Conservation (phyloP, 306 rosid genomes). For the Pterocarpus macrocarpus region DNA sequence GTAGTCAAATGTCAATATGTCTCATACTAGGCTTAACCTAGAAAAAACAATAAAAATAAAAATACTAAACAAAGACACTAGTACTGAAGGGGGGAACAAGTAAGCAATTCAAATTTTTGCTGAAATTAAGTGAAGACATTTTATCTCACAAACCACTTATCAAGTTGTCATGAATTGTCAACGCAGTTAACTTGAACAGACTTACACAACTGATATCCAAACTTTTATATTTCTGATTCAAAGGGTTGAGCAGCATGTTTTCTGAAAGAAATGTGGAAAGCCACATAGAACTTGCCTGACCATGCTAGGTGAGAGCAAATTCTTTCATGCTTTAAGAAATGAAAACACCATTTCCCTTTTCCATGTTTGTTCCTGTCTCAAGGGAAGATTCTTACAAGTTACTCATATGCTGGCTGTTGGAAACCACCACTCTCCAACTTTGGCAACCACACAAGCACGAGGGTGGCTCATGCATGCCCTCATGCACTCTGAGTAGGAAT, state of each 20-base stretch:
- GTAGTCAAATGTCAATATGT: conserved; percentile 45
- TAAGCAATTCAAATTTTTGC: neutral
- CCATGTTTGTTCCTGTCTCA: neutral
- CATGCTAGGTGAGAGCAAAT: neutral
- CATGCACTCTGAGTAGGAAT: conserved; percentile 19
- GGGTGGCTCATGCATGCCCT: conserved; percentile 3
- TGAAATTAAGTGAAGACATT: neutral
- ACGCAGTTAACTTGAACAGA: neutral
- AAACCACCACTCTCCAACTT: neutral
- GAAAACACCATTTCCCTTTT: neutral
- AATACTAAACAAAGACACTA: accelerated
- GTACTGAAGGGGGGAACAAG: neutral
- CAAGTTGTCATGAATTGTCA: conserved; percentile 17
- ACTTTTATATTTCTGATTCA: neutral
- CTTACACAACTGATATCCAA: neutral
- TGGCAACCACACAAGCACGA: conserved; percentile 5
- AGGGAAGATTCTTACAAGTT: conserved; percentile 20
- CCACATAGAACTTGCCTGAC: neutral
- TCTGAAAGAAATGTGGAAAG: neutral
- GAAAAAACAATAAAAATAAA: neutral
- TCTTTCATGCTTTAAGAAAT: neutral
- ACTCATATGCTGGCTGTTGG: conserved; percentile 9
- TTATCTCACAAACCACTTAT: conserved; percentile 18
- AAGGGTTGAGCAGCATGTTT: no score
- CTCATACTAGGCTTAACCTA: neutral